phyloP scores from a whole-genome alignment of 306 rosid genomes.

The Vigna angularis region DNA sequence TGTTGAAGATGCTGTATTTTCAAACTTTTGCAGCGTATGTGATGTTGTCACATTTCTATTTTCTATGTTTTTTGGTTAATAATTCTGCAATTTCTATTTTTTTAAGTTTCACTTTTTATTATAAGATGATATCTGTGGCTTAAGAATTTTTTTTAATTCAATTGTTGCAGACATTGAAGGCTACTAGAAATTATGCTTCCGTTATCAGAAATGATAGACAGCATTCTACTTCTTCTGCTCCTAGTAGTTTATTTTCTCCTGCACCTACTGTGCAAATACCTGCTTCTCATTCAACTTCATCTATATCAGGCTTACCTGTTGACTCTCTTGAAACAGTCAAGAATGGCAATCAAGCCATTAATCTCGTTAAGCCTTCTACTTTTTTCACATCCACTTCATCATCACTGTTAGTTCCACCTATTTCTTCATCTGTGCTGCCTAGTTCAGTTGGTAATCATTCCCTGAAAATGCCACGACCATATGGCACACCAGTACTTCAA shows the following conservation, averaged over 20 bases:
- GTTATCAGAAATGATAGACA: slow-evolving; percentile 41
- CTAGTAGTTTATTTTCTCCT: slow-evolving; percentile 58
- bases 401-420: slow-evolving; percentile 60
- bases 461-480: slow-evolving; percentile 69
- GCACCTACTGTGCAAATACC: slow-evolving; percentile 61
- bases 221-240: slow-evolving; percentile 54
- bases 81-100: slow-evolving; percentile 17
- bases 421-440: slow-evolving; percentile 61
- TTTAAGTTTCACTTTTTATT: slow-evolving; percentile 22
- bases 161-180: slow-evolving; percentile 63
- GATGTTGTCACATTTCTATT: slow-evolving; percentile 33
- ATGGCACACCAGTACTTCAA: slow-evolving; percentile 86
- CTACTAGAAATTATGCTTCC: slow-evolving; percentile 39
- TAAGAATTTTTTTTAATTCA: slow-evolving; percentile 34
- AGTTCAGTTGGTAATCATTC: slow-evolving; percentile 63
- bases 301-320: slow-evolving; percentile 52
- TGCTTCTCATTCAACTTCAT: slow-evolving; percentile 58
- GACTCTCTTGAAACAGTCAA: slow-evolving; percentile 61
- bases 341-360: slow-evolving; percentile 56
- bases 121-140: slow-evolving; percentile 31
- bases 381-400: slow-evolving; percentile 71
- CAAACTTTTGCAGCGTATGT: slow-evolving; percentile 65
- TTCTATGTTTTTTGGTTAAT: slow-evolving; percentile 34
- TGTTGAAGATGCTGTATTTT: slow-evolving; percentile 66
- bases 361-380: slow-evolving; percentile 83